Base-by-base conservation (phyloP, 164 flowering plant species). In the Litsea cubeba region DNA sequence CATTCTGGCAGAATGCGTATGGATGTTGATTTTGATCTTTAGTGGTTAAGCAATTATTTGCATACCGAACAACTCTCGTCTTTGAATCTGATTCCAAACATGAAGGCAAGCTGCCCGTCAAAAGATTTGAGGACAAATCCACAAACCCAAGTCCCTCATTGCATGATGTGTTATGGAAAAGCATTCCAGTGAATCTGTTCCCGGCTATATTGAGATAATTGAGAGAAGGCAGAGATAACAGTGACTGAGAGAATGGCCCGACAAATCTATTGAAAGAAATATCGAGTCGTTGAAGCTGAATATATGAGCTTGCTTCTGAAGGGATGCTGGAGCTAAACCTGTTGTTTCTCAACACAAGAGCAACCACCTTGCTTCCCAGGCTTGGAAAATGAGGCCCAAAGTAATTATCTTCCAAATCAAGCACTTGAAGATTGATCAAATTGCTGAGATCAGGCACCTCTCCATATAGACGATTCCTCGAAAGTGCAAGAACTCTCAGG, bases 381-480 rank as follows among this genome's bases (percentile, higher is more conserved):
- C 51, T 77, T 32, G 99, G 99, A 82, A 92, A 94, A 75, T 76
- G 82, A 25, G 96, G 90, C 50, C 97, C 98, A 7, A 94, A 79
- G 35, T 69, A 74, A 76, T 96, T 96, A 57, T 87, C 82, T 76
- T 84, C 92, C 85, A 94, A 78, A 66, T 96, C 90, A 14, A 96
- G 90, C 50, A 89, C 89, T 81, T 94, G 97, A 73, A 96, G 97
- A 74, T 96, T 90, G n/a, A 79, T 86, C 84, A 94, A 85, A 71
- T 85, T 77, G 72, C 91, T 85, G 22, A 96, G 82, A 82, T 94
- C 92, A 60, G 98, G 98, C 40, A 96, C 88, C 74, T 85, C 84
- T 18, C 98, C 98, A 17, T 78, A 77, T 49, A 96, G 87, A 24
- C 75, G 83, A 76, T 96, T 96, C 51, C 78, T 82, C 12, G 97